Evolutionary conservation across 371 early-diverging fungal species (phyloP), one percentile per base, ranked within the genome.

Genomic region (Apophysomyces trapeziformis): DNA sequence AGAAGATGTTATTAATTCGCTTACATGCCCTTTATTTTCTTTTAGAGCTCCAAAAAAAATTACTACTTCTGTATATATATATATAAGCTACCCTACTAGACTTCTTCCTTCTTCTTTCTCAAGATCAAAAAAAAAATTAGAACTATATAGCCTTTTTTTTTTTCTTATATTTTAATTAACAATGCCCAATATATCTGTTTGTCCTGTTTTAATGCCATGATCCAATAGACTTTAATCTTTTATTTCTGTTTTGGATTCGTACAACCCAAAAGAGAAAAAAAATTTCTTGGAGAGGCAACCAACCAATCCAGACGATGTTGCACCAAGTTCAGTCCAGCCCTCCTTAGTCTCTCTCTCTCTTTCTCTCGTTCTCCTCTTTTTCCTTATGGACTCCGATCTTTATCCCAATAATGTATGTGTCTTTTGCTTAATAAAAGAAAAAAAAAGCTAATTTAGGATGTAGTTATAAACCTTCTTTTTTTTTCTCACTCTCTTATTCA

Each of bases 271-370:
- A 47, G n/a, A 47, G 54, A 50, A 50, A 50, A 50, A 50, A 50
- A 21, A 21, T 50, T 50, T n/a, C 7, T 5, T n/a, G n/a, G 54
- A 21, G 21, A 18, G n/a, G 54, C 13, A 16, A 21, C 54, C 54
- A 26, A 16, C 54, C 54, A 50, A 50, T 50, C 21, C 16, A 50
- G 21, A 21, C 54, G 54, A 50, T 9, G 54, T 50, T 50, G 54
- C n/a, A 50, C 54, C 21, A 4, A 6, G 54, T n/a, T 50, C 21
- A 50, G 54, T 50, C 54, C 54, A 50, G 54, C 54, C 21, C 21
- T 21, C 21, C 5, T 26, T 50, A 26, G 9, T 9, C 21, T 18
- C 8, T 47, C 9, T 21, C 6, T 11, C 13, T 13, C 8, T 45
- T 11, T 45, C 46, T 45, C 12, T 45, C 2, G 0, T 26, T 26